Base-by-base conservation (phyloP, 2,329 filamentous ascomycete genomes). In the Pestalotiopsis sp. region DNA sequence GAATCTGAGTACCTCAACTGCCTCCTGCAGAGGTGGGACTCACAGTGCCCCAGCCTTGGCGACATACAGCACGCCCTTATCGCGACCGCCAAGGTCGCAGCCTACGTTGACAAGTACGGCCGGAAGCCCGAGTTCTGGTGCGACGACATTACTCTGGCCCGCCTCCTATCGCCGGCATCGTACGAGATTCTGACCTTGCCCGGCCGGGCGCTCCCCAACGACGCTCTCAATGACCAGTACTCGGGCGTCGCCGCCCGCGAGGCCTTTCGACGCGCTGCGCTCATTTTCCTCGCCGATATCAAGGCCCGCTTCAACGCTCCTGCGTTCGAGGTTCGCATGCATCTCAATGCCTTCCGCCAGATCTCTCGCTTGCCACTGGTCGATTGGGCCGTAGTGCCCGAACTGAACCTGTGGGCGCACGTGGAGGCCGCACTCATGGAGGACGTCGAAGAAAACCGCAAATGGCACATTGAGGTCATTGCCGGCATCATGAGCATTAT, bases 361-460 rank as follows among this genome's bases (percentile, higher is more conserved):
- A 75, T 77, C 41, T 73, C 74, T 41, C 70, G 69, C 41, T 68
- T 76, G 27, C 75, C 75, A 2, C 60, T 72, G 9, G 74, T 77
- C 0, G 65, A 74, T 36, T 76, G 75, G 75, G 63, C 69, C 17
- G 36, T 72, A 2, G 69, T 76, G n/a, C 74, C 75, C n/a, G 74
- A 77, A 70, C 61, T 77, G n/a, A 76, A 71, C 41, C 70, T 77
- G 17, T 77, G 76, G 76, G 74, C 74, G 2, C 75, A 76, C 14
- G 65, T 75, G 1, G 69, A 72, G 3, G 73, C 71, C n/a, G 76
- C 74, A 3, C 67, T 74, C 68, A 71, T 72, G n/a, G 73, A 75
- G 52, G 73, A 75, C 41, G 67, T 72, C 11, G 69, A 62, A 13
- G 70, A 69, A 17, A 66, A 68, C 17, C 69, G 76, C 3, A 68